A percentile compares a stretch with the other conserved stretches of the same genome.
Evolutionary conservation across 2,329 filamentous ascomycete species (phyloP).

Genomic region (Colletotrichum liaoningense): DNA sequence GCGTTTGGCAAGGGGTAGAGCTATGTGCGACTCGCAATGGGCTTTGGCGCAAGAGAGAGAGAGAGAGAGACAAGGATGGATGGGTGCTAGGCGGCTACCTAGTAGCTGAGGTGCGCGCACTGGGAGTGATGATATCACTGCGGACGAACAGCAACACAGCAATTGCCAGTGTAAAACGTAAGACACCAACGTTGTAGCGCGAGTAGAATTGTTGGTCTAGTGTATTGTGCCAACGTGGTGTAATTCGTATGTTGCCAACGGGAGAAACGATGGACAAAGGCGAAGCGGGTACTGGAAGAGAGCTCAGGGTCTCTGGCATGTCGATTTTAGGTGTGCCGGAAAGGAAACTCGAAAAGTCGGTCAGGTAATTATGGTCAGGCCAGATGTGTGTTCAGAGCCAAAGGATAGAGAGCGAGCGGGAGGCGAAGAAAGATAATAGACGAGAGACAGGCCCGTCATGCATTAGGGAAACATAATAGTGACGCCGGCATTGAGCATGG

Average conservation of each 20-base stretch:
- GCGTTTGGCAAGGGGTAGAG: background rate
- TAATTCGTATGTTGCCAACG: background rate
- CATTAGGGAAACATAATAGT: slow-evolving; percentile 25
- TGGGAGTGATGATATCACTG: slow-evolving; percentile 33
- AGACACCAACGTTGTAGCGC: background rate
- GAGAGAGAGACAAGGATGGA: background rate
- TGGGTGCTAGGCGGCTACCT: background rate
- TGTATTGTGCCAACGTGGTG: background rate
- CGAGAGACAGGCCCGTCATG: slow-evolving; percentile 19
- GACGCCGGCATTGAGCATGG: slow-evolving; percentile 21
- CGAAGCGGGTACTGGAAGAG: background rate
- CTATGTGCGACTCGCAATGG: slow-evolving; percentile 9
- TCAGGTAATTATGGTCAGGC: slow-evolving; percentile 7
- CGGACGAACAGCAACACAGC: background rate
- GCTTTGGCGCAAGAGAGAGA: background rate
- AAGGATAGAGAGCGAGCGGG: background rate
- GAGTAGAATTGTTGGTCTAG: background rate
- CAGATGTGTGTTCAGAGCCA: background rate
- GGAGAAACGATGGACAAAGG: background rate
- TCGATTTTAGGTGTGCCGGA: background rate
- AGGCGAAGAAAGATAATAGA: background rate
- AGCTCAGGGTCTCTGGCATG: background rate
- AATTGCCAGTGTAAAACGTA: background rate
- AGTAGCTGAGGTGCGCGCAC: background rate
- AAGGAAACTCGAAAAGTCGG: slow-evolving; percentile 28